These are phyloP conservation scores for Parathielavia hyrcaniae DNA, from an alignment of 495 filamentous ascomycete genomes.

Conservation along the genomic window DNA sequence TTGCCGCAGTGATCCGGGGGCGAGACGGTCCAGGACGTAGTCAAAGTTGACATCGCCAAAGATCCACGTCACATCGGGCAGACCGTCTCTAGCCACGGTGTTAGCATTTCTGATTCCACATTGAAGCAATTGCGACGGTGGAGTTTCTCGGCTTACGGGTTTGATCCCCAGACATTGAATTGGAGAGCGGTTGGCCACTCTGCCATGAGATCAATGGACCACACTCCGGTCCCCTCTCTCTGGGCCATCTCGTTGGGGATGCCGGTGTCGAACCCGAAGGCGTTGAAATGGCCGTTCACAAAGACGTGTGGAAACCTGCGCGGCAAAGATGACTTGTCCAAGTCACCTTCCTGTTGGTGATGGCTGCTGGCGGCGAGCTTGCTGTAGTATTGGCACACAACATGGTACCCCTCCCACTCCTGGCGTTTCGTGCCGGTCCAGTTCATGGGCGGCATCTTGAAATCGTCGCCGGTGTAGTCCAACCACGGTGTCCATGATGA, in stretches of 20 bases:
- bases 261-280: slow-evolving; percentile 60
- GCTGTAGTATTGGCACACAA: slow-evolving; percentile 62
- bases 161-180: slow-evolving; percentile 52
- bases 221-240: slow-evolving; percentile 42
- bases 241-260: slow-evolving; percentile 49
- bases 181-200: slow-evolving; percentile 53
- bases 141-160: slow-evolving; percentile 22
- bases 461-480: slow-evolving; percentile 50
- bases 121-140: too few species aligned
- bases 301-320: slow-evolving; percentile 61
- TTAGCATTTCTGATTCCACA: too few species aligned
- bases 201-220: slow-evolving; percentile 55
- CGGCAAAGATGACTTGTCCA: slow-evolving; percentile 28
- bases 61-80: slow-evolving; percentile 53
- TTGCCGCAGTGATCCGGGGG: slow-evolving; percentile 47
- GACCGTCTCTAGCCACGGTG: slow-evolving; percentile 34
- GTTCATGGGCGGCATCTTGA: slow-evolving; percentile 43
- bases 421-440: slow-evolving; percentile 60
- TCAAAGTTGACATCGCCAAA: slow-evolving; percentile 57
- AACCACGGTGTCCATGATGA: slow-evolving; percentile 55
- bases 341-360: slow-evolving; percentile 54
- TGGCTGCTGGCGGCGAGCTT: slow-evolving; percentile 54
- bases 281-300: slow-evolving; percentile 58
- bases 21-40: slow-evolving; percentile 52
- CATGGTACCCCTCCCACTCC: slow-evolving; percentile 58